Conservation (phyloP, 2,329 filamentous ascomycete genomes). For the Phyllosticta capitalensis region DNA sequence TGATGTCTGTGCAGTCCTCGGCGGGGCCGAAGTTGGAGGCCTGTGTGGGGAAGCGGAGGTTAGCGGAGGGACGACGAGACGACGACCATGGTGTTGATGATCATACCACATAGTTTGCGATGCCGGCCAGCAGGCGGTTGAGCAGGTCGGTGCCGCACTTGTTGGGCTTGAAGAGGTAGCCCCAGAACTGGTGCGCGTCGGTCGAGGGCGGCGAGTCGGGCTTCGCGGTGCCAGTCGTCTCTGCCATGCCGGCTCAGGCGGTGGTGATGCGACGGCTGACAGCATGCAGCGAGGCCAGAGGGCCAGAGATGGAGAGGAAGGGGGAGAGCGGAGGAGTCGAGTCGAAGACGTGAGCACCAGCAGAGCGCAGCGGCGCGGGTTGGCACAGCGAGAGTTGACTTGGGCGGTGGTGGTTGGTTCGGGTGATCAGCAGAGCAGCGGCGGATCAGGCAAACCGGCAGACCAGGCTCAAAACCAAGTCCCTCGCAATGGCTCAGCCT, state of each 20-base stretch:
- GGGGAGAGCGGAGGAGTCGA: neutral
- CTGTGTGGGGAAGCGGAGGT: slow-evolving; percentile 17
- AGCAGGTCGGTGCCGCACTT: slow-evolving; percentile 40
- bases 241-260: slow-evolving; percentile 9
- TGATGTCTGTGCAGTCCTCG: slow-evolving; percentile 37
- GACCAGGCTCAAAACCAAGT: neutral
- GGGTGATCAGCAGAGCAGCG: neutral
- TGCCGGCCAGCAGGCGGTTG: slow-evolving; percentile 36
- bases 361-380: neutral
- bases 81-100: neutral
- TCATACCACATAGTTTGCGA: slow-evolving; percentile 37
- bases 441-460: neutral
- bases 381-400: neutral
- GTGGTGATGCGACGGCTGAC: slow-evolving; percentile 15
- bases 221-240: slow-evolving; percentile 11
- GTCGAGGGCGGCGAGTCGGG: slow-evolving; percentile 23
- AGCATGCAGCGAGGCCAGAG: neutral
- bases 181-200: slow-evolving; percentile 42
- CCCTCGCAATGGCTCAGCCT: too few species aligned
- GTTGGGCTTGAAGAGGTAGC: slow-evolving; percentile 41
- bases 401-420: neutral
- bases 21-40: slow-evolving; percentile 33
- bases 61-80: neutral
- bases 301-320: neutral
- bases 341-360: neutral